phyloP scores from a whole-genome alignment of 805 yeast species.

The Limtongozyma cylindracea region DNA sequence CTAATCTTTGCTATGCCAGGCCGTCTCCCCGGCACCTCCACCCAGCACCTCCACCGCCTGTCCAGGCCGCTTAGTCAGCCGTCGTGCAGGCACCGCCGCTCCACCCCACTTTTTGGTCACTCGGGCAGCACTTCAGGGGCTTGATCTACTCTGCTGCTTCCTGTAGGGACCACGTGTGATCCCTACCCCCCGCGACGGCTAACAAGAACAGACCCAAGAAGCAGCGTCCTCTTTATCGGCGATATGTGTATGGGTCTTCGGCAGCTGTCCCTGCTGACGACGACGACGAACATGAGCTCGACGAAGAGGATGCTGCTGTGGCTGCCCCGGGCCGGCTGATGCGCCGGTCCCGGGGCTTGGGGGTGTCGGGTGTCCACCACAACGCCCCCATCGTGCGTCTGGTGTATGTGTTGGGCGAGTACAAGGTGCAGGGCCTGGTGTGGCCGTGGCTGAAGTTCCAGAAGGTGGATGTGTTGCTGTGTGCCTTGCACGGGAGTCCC shows the following conservation, averaged over 20 bases:
- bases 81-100: no score
- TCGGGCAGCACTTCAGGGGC: no score
- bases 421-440: slow-evolving; percentile 4
- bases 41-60: no score
- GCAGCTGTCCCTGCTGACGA: slow-evolving; percentile 3
- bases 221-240: slow-evolving; percentile 52
- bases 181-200: slow-evolving; percentile 52
- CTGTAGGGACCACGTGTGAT: no score
- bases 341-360: slow-evolving; percentile 1
- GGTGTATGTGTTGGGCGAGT: slow-evolving; percentile 8
- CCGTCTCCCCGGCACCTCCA: no score
- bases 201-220: slow-evolving; percentile 76
- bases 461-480: slow-evolving; percentile 19
- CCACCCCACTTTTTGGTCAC: no score
- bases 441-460: slow-evolving; percentile 28
- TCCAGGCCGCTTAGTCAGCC: no score
- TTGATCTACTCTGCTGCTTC: no score
- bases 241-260: slow-evolving; percentile 33
- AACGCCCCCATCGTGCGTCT: slow-evolving; percentile 9
- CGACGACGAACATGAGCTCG: neutral
- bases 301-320: neutral
- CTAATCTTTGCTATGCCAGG: no score
- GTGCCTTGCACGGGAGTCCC: slow-evolving; percentile 7
- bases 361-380: slow-evolving; percentile 6
- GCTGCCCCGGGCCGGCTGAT: neutral